Evolutionary conservation across 352 stramenopile species (phyloP), one percentile per base, ranked within the genome.

Genomic region (Hyaloperonospora arabidopsidis): DNA sequence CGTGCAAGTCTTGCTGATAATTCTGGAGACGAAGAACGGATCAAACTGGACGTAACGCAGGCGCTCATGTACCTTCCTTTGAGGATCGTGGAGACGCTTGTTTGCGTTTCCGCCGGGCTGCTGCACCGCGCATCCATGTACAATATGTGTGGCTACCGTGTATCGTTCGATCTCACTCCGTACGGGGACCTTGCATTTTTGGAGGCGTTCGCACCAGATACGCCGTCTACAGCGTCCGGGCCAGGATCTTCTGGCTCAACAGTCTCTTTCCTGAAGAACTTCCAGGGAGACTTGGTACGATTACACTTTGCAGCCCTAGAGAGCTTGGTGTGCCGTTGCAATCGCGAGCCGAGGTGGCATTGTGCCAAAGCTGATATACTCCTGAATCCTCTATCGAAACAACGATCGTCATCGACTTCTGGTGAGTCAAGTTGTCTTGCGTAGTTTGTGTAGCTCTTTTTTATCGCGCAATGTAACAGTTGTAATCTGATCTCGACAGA

Each of bases 131-230:
- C 78, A 11, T 76, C 78, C 53, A 86, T 86, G 64, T 68, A 76
- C 28, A 89, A 88, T 49, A 61, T 82, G 21, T 87, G 79, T 54
- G 79, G 89, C 49, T 87, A 88, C 40, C 83, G 80, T 52, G 69
- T 89, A 28, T 84, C 79, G 35, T 93, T 89, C 32, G 83, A 90
- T 52, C 60, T 93, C 43, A 87, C 70, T 48, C 83, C 83, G 6
- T 93, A 91, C 49, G 80, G 83, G 2, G 83, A 93, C 35, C 45
- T 93, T 41, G 83, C 83, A 22, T 72, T 90, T 39, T 57, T 90
- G 25, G 67, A 86, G 23, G 83, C 78, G 5, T 90, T 93, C 62
- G 74, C 72, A 1, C 72, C 76, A 1, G 79, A 89, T 56, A 56
- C 55, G 21, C 54, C 48, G 45, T 49, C 34, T 14, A 39, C 14